A percentile compares a stretch with the other conserved stretches of the same genome.
phyloP scores from a whole-genome alignment of 768 basidiomycete species.

The Rhizopogon vinicolor region DNA sequence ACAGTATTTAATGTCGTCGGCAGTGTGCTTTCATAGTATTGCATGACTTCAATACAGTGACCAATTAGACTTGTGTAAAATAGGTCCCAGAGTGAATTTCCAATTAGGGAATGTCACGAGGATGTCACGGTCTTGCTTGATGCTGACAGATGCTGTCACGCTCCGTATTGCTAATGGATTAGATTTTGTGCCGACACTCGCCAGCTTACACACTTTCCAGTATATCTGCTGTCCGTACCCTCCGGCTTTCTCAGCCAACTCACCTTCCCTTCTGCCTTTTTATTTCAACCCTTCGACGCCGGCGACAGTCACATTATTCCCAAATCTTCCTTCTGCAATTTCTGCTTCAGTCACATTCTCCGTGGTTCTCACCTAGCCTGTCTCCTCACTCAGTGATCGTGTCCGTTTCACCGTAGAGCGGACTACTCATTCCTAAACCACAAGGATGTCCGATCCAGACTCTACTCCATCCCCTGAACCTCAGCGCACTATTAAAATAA shows the following conservation, averaged over 20 bases:
- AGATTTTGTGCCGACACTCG: conserved; percentile 4
- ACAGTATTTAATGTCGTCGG: neutral
- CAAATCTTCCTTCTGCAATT: neutral
- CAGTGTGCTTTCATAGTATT: neutral
- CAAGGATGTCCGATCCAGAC: conserved; percentile 16
- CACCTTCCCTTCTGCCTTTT: neutral
- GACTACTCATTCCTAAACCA: neutral
- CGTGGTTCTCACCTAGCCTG: neutral
- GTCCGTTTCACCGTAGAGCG: neutral
- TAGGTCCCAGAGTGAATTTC: conserved; percentile 14
- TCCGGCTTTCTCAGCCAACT: neutral
- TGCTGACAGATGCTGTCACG: conserved; percentile 28
- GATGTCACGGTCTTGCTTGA: neutral
- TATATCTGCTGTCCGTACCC: neutral
- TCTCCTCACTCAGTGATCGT: too few relatives aligned
- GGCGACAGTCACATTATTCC: neutral
- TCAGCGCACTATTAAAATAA: conserved; percentile 22
- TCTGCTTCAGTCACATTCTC: neutral
- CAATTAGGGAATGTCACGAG: conserved; percentile 10
- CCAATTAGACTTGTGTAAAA: too few relatives aligned
- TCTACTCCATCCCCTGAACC: conserved; percentile 8
- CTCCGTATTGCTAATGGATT: conserved; percentile 12
- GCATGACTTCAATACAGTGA: too few relatives aligned
- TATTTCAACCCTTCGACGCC: neutral
- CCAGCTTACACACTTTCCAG: conserved; percentile 13